Evolutionary conservation across 495 filamentous ascomycete genomes (phyloP), one percentile per base, ranked within the genome.

Genomic region (Talaromyces proteolyticus): DNA sequence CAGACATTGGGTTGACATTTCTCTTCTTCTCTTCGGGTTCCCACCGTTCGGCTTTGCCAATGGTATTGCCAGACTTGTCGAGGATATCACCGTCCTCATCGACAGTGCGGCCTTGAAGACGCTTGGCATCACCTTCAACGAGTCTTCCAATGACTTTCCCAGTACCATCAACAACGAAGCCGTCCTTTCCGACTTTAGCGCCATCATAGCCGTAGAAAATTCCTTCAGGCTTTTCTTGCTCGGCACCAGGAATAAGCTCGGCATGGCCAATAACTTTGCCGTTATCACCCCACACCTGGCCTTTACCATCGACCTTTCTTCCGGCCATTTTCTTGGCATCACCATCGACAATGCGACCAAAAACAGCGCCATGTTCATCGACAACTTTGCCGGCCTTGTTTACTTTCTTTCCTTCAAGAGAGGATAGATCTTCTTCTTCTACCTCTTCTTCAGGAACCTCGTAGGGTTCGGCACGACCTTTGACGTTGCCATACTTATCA

Each of bases 371-470:
- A 42, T 70, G 65, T 29, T 64, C 61, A 59, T 92, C 86, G 46
- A 92, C 87, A 4, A 89, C 75, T 46, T 89, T 89, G 25, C 87
- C 87, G 7, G 75, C 72, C 60, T 90, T 90, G 64, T 91, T 91
- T 59, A 91, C 84, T 20, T 76, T 75, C 72, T 85, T 87, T 24
- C 87, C 87, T 4, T 54, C 61, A 4, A 63, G 42, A n/a, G 36
- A 21, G 8, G 61, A 64, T 14, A 64, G 38, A 29, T 61, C 57
- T 10, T 56, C 52, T 37, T 57, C 55, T 16, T 22, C 51, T 24
- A 51, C 38, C 22, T 47, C 53, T 19, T 57, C 55, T 4, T 57
- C 51, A 47, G 56, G 68, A 52, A 75, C 77, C 42, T 83, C 73
- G 66, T 76, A 86, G 8, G 78, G 78, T 61, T 86, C 82, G 5